Base-by-base conservation (phyloP, 768 basidiomycete species). In the Neoboletus subvelutipes region DNA sequence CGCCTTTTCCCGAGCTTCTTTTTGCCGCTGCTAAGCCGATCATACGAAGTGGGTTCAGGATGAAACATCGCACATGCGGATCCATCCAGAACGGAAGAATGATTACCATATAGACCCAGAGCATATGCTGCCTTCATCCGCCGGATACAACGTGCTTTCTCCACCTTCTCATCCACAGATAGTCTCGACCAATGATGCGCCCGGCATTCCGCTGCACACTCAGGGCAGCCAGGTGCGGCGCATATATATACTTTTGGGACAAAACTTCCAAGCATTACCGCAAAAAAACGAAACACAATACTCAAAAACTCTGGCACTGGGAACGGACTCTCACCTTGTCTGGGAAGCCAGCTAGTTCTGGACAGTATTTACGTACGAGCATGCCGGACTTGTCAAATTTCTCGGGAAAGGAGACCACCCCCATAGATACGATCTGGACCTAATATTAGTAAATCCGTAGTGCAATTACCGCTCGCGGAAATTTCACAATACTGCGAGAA, bases 391-490 rank as follows among this genome's bases (percentile, higher is more conserved):
- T 57, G 59, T 57, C 67, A 51, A 55, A 58, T 55, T 58, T 64
- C 50, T 60, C 52, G 36, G 52, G 53, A 59, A 62, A 62, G 60
- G 62, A 52, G 62, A 54, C 50, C 52, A 55, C 58, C 52, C 34
- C 57, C 52, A 48, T 64, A 69, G 46, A 64, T 57, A 62, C 54
- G 58, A 62, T 63, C 70, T 70, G 34, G 56, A 13, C 52, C 55
- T 58, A 62, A 65, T 57, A 63, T 71, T 63, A 71, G 69, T 53
- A 54, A 63, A 63, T 57, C 56, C 53, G 56, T 57, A 57, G 54
- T 43, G 50, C 62, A 69, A 69, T 69, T 66, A 66, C 71, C 66
- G 66, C 60, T 58, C 52, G 42, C 63, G 65, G 67, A 64, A 59
- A 67, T 72, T 63, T 67, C 57, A 60, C 61, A 33, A 42, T 60